Conservation (phyloP, 1,139 yeast species). For the Hanseniaspora sp. region DNA sequence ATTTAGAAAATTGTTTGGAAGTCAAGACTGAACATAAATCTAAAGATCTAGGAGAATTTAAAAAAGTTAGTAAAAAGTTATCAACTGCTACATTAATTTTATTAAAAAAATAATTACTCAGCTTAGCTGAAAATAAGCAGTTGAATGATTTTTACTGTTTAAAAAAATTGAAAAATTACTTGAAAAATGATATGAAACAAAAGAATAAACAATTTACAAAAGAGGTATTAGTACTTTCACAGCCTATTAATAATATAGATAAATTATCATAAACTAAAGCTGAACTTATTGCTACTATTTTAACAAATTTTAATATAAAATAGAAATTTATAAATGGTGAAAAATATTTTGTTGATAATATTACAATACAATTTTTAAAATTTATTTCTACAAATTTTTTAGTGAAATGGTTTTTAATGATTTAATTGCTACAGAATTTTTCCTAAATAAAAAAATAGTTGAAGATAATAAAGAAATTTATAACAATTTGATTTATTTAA, state of each 20-base stretch:
- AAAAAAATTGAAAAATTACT: conserved; percentile 19
- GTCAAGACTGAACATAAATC: neutral
- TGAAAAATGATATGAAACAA: neutral
- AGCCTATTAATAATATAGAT: neutral
- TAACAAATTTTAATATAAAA: neutral
- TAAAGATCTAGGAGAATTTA: conserved; percentile 9
- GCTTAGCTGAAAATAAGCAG: conserved; percentile 27
- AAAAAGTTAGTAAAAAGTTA: conserved; percentile 15
- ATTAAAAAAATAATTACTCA: conserved; percentile 28
- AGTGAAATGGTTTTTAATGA: neutral
- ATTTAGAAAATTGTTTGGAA: conserved; percentile 8
- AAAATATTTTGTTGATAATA: conserved; percentile 5
- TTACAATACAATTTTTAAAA: conserved; percentile 2
- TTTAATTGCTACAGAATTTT: neutral
- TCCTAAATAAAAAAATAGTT: neutral
- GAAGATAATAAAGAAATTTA: neutral
- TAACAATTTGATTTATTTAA: neutral
- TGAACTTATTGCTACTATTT: neutral
- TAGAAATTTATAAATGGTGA: conserved; percentile 10
- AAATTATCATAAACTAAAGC: neutral
- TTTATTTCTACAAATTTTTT: conserved; percentile 4
- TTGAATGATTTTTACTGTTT: conserved; percentile 27
- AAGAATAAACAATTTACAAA: neutral
- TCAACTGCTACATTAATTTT: conserved; percentile 28
- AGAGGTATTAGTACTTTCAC: neutral